A percentile compares a stretch with the other conserved stretches of the same genome.
phyloP scores from a whole-genome alignment of 176 grass and related monocot species.

The Canna indica region DNA sequence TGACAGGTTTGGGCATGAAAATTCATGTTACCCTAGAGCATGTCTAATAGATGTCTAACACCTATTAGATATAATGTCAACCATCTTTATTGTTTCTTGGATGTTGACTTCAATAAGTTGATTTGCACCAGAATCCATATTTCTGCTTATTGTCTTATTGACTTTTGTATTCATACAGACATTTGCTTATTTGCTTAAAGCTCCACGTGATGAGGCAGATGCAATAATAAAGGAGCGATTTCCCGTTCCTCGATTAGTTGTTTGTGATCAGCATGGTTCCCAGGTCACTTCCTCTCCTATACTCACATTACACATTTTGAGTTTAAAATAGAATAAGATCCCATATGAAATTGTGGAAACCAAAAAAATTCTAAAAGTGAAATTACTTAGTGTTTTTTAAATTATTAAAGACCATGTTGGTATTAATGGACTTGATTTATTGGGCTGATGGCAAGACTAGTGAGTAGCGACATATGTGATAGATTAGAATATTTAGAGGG shows the following conservation, averaged over 20 bases:
- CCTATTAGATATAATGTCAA: too few relatives aligned
- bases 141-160: constrained; percentile 16
- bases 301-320: not conserved
- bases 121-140: not conserved
- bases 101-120: constrained; percentile 4
- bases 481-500: too few relatives aligned
- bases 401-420: too few relatives aligned
- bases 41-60: too few relatives aligned
- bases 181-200: constrained; percentile 77
- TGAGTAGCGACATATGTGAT: too few relatives aligned
- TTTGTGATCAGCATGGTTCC: constrained; percentile 91
- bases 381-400: too few relatives aligned
- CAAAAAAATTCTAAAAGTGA: too few relatives aligned
- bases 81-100: too few relatives aligned
- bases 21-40: too few relatives aligned
- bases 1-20: too few relatives aligned
- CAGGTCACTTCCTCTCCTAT: constrained; percentile 42
- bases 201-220: constrained; percentile 71
- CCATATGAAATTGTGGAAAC: not conserved
- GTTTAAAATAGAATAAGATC: not conserved
- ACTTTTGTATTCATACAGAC: constrained; percentile 24
- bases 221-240: constrained; percentile 66
- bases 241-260: constrained; percentile 80
- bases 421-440: too few relatives aligned
- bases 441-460: too few relatives aligned